Evolutionary conservation across 2,329 filamentous ascomycete species (phyloP).

Genomic region (Paracorniculantispora psalliotae): DNA sequence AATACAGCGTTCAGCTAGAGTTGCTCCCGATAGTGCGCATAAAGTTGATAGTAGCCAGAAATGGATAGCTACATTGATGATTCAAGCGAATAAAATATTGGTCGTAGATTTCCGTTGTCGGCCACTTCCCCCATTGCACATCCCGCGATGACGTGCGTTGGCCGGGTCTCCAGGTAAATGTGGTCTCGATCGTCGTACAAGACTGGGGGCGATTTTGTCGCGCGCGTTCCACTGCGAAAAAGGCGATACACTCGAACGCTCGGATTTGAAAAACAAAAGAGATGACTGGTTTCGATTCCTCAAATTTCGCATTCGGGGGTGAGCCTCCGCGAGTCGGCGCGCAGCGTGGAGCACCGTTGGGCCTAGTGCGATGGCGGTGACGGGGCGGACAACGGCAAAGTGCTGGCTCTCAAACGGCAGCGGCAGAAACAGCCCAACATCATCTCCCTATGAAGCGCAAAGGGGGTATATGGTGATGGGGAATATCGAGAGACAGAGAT

Average conservation of each 20-base stretch:
- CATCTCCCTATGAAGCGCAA: background rate
- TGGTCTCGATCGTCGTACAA: background rate
- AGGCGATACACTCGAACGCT: background rate
- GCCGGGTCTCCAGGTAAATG: background rate
- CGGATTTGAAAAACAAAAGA: background rate
- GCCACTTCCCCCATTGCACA: background rate
- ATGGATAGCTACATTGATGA: background rate
- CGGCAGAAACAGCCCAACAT: background rate
- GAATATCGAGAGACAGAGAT: background rate
- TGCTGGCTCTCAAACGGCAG: slow-evolving; percentile 2
- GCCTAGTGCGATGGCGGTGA: background rate
- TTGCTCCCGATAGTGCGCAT: background rate
- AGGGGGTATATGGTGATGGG: background rate
- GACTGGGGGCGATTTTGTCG: background rate
- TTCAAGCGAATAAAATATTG: background rate
- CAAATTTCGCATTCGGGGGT: background rate
- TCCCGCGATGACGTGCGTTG: slow-evolving; percentile 4
- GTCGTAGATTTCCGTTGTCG: background rate
- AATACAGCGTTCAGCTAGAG: background rate
- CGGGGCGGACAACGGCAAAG: background rate
- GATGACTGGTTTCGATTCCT: background rate
- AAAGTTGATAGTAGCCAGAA: background rate
- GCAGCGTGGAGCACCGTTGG: background rate
- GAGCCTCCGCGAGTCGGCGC: background rate
- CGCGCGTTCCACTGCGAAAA: background rate